Conservation (phyloP, 148 eudicot species). For the Arbutus unedo region DNA sequence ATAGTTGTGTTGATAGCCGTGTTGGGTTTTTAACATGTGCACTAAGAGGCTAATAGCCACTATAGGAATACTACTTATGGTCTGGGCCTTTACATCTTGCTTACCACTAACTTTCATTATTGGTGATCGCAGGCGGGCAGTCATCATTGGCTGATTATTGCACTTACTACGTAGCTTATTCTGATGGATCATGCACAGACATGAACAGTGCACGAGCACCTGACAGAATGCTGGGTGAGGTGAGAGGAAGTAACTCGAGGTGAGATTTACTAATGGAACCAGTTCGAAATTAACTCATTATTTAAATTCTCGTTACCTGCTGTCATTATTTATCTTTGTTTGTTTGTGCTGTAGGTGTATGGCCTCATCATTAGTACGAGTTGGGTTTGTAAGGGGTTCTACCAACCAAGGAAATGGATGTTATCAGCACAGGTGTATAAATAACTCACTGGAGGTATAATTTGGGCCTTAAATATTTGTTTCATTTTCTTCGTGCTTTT, state of each 20-base stretch:
- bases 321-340: neutral
- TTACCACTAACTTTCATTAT: conserved; percentile 11
- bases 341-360: conserved; percentile 62
- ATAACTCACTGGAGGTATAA: conserved; percentile 74
- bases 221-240: conserved; percentile 95
- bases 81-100: neutral
- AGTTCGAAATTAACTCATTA: neutral
- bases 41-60: neutral
- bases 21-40: neutral
- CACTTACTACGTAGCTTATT: conserved; percentile 94
- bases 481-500: neutral
- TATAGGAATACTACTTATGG: neutral
- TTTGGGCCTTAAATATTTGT: neutral
- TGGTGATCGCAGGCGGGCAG: conserved; percentile 77
- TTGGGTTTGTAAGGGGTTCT: conserved; percentile 94
- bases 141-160: conserved; percentile 97
- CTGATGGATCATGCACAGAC: conserved; percentile 97
- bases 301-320: neutral
- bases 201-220: conserved; percentile 88
- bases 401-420: conserved; percentile 96
- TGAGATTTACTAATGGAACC: conserved; percentile 19
- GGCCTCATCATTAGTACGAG: conserved; percentile 92
- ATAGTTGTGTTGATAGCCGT: neutral
- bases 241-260: conserved; percentile 92
- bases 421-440: conserved; percentile 84